Conservation (phyloP, 2,329 filamentous ascomycete species). For the Xylariaceae sp. region DNA sequence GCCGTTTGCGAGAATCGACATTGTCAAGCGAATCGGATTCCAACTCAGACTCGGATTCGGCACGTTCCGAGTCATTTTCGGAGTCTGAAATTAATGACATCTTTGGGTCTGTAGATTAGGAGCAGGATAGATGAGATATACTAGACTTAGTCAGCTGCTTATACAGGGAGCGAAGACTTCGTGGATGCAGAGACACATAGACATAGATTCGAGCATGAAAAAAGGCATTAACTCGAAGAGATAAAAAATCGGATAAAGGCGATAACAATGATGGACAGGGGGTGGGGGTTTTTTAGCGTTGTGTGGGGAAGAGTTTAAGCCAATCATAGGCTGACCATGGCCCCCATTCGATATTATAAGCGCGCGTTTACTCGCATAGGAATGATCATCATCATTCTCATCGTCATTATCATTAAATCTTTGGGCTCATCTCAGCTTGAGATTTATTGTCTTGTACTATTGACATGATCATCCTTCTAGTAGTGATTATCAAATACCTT, state of each 20-base stretch:
- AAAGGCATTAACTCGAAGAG: constrained; percentile 1
- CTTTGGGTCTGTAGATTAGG: constrained; percentile 2
- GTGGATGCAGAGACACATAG: constrained; percentile 3
- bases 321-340: neutral
- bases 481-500: too few relatives aligned
- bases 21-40: constrained; percentile 45
- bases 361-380: constrained; percentile 22
- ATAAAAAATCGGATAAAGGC: constrained; percentile 24
- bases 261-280: constrained; percentile 14
- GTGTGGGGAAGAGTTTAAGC: constrained; percentile 2
- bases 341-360: constrained; percentile 12
- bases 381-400: too few relatives aligned
- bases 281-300: neutral
- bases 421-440: too few relatives aligned
- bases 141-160: neutral
- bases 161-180: neutral
- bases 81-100: constrained; percentile 22
- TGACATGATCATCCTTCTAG: too few relatives aligned
- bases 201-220: constrained; percentile 2
- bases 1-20: constrained; percentile 45
- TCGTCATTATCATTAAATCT: too few relatives aligned
- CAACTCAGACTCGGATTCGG: constrained; percentile 33
- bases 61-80: constrained; percentile 34
- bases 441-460: too few relatives aligned
- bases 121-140: neutral